Evolutionary conservation across 192 early-diverging fungal species (phyloP).

Genomic region (Spizellomyces sp.): DNA sequence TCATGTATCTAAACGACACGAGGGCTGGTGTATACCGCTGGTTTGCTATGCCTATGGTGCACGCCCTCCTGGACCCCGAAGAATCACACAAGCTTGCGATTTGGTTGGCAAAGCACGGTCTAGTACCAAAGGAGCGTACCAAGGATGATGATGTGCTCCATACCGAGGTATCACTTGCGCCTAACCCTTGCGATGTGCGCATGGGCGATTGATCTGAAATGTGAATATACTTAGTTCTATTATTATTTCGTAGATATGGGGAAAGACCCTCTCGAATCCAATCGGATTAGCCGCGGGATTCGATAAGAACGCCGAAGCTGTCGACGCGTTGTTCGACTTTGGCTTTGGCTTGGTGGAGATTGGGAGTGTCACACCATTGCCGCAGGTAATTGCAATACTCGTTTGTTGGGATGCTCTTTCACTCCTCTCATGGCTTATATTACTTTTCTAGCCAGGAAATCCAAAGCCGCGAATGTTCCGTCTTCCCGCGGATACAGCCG

Average conservation of each 20-base stretch:
- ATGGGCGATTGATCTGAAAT: background rate
- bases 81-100: constrained; percentile 73
- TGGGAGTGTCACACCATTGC: constrained; percentile 81
- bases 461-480: constrained; percentile 85
- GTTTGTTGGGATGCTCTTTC: background rate
- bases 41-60: constrained; percentile 69
- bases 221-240: background rate
- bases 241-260: constrained; percentile 58
- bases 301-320: constrained; percentile 89
- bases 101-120: constrained; percentile 56
- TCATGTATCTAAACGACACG: constrained; percentile 59
- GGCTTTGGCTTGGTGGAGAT: constrained; percentile 93
- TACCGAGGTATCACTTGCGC: constrained; percentile 48
- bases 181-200: background rate
- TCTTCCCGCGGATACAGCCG: constrained; percentile 67
- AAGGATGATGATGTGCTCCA: constrained; percentile 52
- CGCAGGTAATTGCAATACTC: constrained; percentile 56
- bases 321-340: constrained; percentile 79
- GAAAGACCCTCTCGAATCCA: constrained; percentile 74
- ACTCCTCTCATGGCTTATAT: background rate
- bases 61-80: constrained; percentile 70
- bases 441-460: constrained; percentile 70
- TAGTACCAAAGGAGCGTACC: constrained; percentile 64
- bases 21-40: constrained; percentile 73
- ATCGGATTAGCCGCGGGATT: constrained; percentile 88